These are phyloP conservation scores for Colletotrichum sp. DNA, from an alignment of 2,329 filamentous ascomycete species.

Conservation along the genomic window DNA sequence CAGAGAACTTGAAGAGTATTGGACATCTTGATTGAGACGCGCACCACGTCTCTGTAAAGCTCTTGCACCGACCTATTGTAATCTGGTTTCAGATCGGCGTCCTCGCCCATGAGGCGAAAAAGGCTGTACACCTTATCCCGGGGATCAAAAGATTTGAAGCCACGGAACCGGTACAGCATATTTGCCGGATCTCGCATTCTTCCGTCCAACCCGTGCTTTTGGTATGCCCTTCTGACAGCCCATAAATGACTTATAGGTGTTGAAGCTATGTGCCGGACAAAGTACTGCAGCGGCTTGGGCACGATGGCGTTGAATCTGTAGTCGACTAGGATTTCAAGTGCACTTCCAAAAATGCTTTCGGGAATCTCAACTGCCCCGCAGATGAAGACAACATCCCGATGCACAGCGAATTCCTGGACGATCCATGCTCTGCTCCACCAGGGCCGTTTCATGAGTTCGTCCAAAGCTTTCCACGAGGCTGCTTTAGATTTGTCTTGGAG, in stretches of 20 bases:
- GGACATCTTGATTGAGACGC: accelerated
- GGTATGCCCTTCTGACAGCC: neutral
- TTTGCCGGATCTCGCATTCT: neutral
- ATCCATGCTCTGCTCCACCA: neutral
- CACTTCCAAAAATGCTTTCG: neutral
- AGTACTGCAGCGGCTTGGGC: neutral
- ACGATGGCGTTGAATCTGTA: neutral
- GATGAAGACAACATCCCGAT: neutral
- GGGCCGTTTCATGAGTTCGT: neutral
- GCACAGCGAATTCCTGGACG: neutral
- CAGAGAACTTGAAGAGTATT: accelerated
- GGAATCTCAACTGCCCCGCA: neutral
- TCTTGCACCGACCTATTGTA: accelerated
- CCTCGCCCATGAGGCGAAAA: neutral
- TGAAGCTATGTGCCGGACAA: neutral
- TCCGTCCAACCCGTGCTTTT: neutral
- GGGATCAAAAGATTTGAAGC: neutral
- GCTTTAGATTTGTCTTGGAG: neutral
- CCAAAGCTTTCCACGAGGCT: neutral
- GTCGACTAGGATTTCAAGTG: neutral
- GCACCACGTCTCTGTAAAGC: neutral
- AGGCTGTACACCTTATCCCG: neutral
- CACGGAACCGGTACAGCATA: neutral
- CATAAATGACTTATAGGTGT: neutral
- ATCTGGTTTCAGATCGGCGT: neutral